A percentile compares a stretch with the other conserved stretches of the same genome.
Evolutionary conservation across 371 early-diverging fungal genomes (phyloP).

Genomic region (Coemansia sp.): DNA sequence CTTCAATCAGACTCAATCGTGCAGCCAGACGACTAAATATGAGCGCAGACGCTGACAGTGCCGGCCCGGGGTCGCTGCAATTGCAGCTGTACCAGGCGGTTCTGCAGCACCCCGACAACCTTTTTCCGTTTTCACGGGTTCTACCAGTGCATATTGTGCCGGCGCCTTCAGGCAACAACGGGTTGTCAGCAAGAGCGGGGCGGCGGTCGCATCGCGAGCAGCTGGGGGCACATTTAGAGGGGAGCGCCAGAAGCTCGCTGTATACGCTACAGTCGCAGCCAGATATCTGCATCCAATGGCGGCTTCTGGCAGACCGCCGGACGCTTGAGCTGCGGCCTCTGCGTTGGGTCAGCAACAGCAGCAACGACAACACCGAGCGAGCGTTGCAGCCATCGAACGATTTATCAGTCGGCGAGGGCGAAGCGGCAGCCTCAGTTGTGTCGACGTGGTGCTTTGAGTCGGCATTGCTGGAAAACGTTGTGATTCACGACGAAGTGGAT

Average conservation of each 20-base stretch:
- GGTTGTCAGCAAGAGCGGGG: not conserved
- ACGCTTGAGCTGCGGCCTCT: conserved; percentile 43
- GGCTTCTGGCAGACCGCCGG: conserved; percentile 32
- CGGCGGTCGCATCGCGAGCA: conserved; percentile 15
- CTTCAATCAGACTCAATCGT: not conserved
- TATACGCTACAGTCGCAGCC: conserved; percentile 42
- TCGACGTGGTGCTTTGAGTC: conserved; percentile 42
- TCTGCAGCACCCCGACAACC: conserved; percentile 42
- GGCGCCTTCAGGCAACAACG: conserved; percentile 13
- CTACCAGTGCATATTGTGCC: conserved; percentile 37
- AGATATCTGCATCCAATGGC: conserved; percentile 47
- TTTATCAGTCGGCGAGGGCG: not conserved
- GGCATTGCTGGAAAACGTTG: conserved; percentile 19
- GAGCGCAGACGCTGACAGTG: conserved; percentile 10
- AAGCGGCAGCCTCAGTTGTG: conserved; percentile 15
- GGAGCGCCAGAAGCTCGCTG: conserved; percentile 17
- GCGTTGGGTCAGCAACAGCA: conserved; percentile 29
- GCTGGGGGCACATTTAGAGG: conserved; percentile 33
- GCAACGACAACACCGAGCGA: not conserved
- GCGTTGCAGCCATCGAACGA: not conserved
- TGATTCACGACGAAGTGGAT: conserved; percentile 17
- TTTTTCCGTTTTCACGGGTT: conserved; percentile 35
- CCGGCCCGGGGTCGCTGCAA: conserved; percentile 8
- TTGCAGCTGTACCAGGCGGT: conserved; percentile 40
- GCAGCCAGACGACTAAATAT: not conserved